Evolutionary conservation across 805 yeast genomes (phyloP), one percentile per base, ranked within the genome.

Genomic region (Spathaspora gorwiae): DNA sequence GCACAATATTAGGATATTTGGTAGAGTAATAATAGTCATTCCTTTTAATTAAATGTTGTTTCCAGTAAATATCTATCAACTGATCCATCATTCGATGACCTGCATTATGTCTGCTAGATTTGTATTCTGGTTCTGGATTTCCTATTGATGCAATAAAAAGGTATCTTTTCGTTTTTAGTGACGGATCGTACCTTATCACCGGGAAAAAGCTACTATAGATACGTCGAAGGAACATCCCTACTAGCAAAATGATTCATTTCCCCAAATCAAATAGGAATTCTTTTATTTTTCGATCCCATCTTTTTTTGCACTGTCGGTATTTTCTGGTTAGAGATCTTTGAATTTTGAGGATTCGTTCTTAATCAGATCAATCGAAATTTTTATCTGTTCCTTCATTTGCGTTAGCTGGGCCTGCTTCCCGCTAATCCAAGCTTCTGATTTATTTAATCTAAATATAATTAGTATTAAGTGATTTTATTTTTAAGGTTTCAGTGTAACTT

Each of bases 61-160:
- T 35, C 69, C 70, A 66, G 35, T 54, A 54, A 13, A 48, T 51
- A 1, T 46, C 38, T 6, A 55, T 55, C 26, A 69, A 44, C 51
- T 57, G 53, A 47, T 68, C 62, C 32, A 81, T 68, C 34, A 81
- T 64, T 40, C 73, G 59, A 50, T 86, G 87, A 1, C 96, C 97
- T 0, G 83, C 87, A 47, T 84, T 87, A 57, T 89, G 97, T 32
- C 95, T 68, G 0, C 95, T 85, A 6, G 72, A 70, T 7, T 64
- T 62, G 53, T 75, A 87, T 40, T 70, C 63, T 0, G 79, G 73
- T 45, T 82, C 87, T 0, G 96, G 96, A 55, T 89, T 89, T 0
- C 96, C 96, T 2, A 89, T 65, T 0, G 88, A 81, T 3, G 80
- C 76, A 5, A 70, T 61, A 26, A 50, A 44, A 11, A 47, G 31